Percentiles rank a stretch among this genome's conserved stretches.
phyloP scores from a whole-genome alignment of 805 yeast genomes.

The Metschnikowia dekortorum region DNA sequence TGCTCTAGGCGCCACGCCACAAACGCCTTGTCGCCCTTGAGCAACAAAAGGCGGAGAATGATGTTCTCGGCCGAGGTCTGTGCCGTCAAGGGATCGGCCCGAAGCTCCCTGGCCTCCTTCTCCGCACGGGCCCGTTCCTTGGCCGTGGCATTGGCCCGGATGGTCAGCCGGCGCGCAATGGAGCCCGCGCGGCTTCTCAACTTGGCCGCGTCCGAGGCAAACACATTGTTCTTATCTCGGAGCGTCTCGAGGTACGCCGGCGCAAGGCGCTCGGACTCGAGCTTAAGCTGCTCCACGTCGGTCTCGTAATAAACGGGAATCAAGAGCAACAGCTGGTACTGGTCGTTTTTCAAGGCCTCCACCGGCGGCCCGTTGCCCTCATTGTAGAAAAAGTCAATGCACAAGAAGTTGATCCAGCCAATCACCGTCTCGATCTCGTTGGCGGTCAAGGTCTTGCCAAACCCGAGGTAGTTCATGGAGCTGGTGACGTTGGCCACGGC shows the following conservation, averaged over 20 bases:
- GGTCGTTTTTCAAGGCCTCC: conserved; percentile 54
- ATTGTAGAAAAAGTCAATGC: conserved; percentile 72
- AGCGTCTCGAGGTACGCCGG: conserved; percentile 49
- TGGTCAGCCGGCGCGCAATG: conserved; percentile 60
- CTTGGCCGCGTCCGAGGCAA: conserved; percentile 10
- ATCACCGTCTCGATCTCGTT: conserved; percentile 65
- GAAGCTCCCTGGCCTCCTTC: conserved; percentile 18
- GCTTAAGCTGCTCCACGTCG: conserved; percentile 41
- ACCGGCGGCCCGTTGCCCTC: conserved; percentile 78
- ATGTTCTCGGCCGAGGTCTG: conserved; percentile 57
- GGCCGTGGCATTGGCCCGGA: conserved; percentile 67
- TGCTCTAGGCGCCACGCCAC: conserved; percentile 58
- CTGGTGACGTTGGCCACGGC: conserved; percentile 50
- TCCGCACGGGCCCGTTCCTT: conserved; percentile 42
- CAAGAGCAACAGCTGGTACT: conserved; percentile 59
- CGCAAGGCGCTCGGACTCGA: conserved; percentile 56
- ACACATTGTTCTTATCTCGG: conserved; percentile 44
- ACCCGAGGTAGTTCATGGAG: conserved; percentile 41
- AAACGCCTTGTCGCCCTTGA: conserved; percentile 57
- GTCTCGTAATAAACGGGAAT: conserved; percentile 65
- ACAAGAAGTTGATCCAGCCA: conserved; percentile 63
- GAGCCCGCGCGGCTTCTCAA: conserved; percentile 39
- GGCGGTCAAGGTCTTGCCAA: conserved; percentile 51
- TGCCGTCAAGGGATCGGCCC: conserved; percentile 33
- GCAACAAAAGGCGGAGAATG: conserved; percentile 63